Evolutionary conservation across 2,329 filamentous ascomycete species (phyloP).

Genomic region (Paramyrothecium roridum): DNA sequence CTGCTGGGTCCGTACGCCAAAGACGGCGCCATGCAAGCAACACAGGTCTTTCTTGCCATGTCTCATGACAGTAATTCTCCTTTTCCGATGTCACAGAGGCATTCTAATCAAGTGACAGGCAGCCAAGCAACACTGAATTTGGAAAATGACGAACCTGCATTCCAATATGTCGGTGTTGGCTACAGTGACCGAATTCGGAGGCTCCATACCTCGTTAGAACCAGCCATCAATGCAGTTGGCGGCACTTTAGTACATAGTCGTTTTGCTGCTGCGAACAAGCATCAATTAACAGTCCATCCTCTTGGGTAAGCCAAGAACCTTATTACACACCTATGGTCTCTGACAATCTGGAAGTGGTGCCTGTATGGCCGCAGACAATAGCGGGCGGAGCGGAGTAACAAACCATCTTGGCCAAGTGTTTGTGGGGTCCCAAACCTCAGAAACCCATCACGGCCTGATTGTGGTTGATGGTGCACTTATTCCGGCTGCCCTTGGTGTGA

Average conservation of each 20-base stretch:
- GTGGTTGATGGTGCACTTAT: conserved; percentile 61
- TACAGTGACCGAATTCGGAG: conserved; percentile 51
- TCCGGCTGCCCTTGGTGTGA: conserved; percentile 60
- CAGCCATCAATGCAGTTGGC: conserved; percentile 54
- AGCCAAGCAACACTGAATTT: conserved; percentile 59
- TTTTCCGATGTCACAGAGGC: too few species aligned
- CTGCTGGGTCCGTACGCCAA: conserved; percentile 56
- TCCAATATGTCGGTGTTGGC: conserved; percentile 59
- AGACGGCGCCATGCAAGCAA: conserved; percentile 54
- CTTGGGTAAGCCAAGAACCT: too few species aligned
- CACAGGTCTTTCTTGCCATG: conserved; percentile 65
- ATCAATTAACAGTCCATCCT: not conserved
- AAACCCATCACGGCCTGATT: conserved; percentile 55
- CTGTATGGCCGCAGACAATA: conserved; percentile 58
- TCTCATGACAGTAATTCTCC: conserved; percentile 53
- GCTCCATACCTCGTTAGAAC: conserved; percentile 48
- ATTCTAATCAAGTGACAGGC: conserved; percentile 20
- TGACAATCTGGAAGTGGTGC: conserved; percentile 45
- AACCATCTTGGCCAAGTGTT: conserved; percentile 62
- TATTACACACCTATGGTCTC: too few species aligned
- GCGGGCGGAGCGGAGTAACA: conserved; percentile 53
- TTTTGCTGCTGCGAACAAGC: too few species aligned
- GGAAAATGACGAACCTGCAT: conserved; percentile 54
- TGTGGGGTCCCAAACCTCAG: conserved; percentile 39
- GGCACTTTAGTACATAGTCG: conserved; percentile 47